Percentiles rank a stretch among this genome's conserved stretches.
These are phyloP conservation scores for Paradendryphiella salina DNA, from an alignment of 2,329 filamentous ascomycete species.

Conservation along the genomic window DNA sequence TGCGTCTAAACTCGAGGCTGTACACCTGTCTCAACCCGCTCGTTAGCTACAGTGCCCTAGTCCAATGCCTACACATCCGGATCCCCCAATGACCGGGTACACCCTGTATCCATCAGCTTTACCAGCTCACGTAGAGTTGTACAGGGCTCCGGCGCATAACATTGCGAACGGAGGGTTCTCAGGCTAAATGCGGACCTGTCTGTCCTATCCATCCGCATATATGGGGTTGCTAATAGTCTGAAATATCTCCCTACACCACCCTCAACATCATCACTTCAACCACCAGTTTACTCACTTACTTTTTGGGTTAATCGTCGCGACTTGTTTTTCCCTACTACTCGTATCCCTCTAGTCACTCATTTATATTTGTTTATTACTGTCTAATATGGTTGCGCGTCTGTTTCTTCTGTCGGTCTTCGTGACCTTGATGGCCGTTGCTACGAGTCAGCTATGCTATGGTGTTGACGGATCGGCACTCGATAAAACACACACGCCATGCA, in stretches of 20 bases:
- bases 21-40: constrained; percentile 13
- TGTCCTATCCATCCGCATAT: constrained; percentile 9
- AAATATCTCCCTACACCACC: constrained; percentile 1
- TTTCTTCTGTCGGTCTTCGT: constrained; percentile 21
- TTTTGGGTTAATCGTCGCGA: constrained; percentile 1
- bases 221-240: constrained; percentile 18
- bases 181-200: constrained; percentile 22
- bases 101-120: constrained; percentile 20
- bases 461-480: constrained; percentile 38
- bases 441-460: constrained; percentile 36
- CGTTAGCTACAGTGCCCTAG: constrained; percentile 29
- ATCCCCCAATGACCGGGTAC: constrained; percentile 21
- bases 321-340: constrained; percentile 4
- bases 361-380: constrained; percentile 13
- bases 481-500: constrained; percentile 37
- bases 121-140: constrained; percentile 23
- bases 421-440: constrained; percentile 16
- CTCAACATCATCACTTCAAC: neutral
- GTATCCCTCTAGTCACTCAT: constrained; percentile 7
- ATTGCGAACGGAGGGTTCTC: constrained; percentile 23
- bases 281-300: constrained; percentile 2
- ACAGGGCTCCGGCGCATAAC: constrained; percentile 31
- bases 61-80: constrained; percentile 16
- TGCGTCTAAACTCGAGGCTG: constrained; percentile 8
- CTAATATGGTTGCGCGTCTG: constrained; percentile 24